These are phyloP conservation scores for Proliferodiscus dingleyae DNA, from an alignment of 2,329 filamentous ascomycete species.

Conservation along the genomic window DNA sequence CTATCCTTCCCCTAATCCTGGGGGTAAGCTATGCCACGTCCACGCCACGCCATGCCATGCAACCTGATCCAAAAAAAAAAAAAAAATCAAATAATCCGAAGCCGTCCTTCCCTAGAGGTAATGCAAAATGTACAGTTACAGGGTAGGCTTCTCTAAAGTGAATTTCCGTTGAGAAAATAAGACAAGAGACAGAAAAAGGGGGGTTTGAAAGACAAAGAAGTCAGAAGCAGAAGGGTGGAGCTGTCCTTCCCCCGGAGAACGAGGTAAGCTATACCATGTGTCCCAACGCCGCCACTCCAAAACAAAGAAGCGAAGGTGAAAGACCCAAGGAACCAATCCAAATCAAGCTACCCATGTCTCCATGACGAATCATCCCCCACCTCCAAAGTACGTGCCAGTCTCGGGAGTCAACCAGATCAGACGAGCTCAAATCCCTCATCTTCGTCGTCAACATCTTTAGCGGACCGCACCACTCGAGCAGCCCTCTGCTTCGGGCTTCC, in stretches of 20 bases:
- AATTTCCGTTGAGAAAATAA: too few species aligned
- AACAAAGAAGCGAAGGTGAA: slow-evolving; percentile 7
- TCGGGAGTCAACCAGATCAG: slow-evolving; percentile 12
- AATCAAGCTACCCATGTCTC: neutral
- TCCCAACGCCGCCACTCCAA: slow-evolving; percentile 11
- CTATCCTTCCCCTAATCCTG: slow-evolving; percentile 24
- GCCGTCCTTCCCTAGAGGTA: slow-evolving; percentile 25
- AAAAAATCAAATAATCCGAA: slow-evolving; percentile 11
- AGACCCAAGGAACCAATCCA: slow-evolving; percentile 4
- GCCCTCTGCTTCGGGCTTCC: slow-evolving; percentile 28
- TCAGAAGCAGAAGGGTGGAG: slow-evolving; percentile 13
- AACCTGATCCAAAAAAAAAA: slow-evolving; percentile 2
- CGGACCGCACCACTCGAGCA: slow-evolving; percentile 12
- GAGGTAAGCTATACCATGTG: slow-evolving; percentile 25
- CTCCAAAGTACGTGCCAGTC: too few species aligned
- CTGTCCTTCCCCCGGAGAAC: slow-evolving; percentile 23
- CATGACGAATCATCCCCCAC: too few species aligned
- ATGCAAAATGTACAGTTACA: slow-evolving; percentile 11
- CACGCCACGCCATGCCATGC: slow-evolving; percentile 19
- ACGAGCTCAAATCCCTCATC: slow-evolving; percentile 32
- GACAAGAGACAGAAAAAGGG: too few species aligned
- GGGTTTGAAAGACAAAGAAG: neutral
- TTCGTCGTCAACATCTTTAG: slow-evolving; percentile 17
- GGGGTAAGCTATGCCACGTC: slow-evolving; percentile 28
- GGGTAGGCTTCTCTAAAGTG: slow-evolving; percentile 22